A percentile compares a stretch with the other conserved stretches of the same genome.
Evolutionary conservation across 306 rosid genomes (phyloP).

Genomic region (Lathyrus sativus): DNA sequence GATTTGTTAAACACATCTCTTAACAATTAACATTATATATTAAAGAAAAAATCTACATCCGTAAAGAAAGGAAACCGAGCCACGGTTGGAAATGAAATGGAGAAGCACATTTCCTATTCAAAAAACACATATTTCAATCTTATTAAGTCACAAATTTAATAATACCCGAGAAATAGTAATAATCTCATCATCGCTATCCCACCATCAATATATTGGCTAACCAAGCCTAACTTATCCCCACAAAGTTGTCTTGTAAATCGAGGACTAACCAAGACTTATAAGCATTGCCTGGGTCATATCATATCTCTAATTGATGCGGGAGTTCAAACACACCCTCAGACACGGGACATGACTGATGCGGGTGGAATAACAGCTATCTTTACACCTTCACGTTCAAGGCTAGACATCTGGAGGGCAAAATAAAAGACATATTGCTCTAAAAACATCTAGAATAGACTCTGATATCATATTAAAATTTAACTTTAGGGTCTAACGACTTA

Average conservation of each 20-base stretch:
- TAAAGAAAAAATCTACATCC: background rate
- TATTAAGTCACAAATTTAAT: constrained; percentile 21
- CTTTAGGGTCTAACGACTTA: background rate
- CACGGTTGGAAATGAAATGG: constrained; percentile 27
- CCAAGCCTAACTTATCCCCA: background rate
- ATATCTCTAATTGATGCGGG: background rate
- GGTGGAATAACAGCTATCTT: background rate
- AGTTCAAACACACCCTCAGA: background rate
- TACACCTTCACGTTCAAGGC: background rate
- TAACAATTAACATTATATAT: constrained; percentile 1
- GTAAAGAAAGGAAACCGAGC: constrained; percentile 11
- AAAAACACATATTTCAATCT: constrained; percentile 17
- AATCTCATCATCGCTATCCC: background rate
- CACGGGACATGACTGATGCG: background rate
- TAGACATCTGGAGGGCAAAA: background rate
- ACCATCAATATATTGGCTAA: constrained; percentile 16
- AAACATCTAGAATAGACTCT: background rate
- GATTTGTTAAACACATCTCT: constrained; percentile 14
- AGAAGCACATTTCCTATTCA: constrained; percentile 19
- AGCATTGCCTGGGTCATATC: no score
- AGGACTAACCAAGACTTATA: background rate
- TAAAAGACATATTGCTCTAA: background rate
- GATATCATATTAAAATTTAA: background rate
- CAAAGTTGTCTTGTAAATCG: background rate
- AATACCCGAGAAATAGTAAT: constrained; percentile 15